These are phyloP conservation scores for Beauveria caledonica DNA, from an alignment of 2,329 filamentous ascomycete species.

Conservation along the genomic window DNA sequence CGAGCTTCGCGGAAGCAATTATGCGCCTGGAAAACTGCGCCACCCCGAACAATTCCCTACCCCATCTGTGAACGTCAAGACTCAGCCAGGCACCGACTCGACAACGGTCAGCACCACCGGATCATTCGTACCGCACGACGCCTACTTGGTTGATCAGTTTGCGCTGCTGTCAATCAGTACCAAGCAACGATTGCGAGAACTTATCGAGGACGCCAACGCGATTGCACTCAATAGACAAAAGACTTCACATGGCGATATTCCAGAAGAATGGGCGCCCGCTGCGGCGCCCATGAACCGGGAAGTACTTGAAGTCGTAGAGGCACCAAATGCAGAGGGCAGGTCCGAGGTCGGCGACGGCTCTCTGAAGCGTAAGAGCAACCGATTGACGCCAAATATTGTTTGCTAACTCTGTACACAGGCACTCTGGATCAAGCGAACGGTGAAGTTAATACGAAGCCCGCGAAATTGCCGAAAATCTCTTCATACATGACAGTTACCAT, in stretches of 20 bases:
- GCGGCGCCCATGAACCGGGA: conserved; percentile 46
- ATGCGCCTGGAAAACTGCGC: conserved; percentile 40
- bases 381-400: not conserved
- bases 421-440: conserved; percentile 27
- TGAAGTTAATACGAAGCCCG: conserved; percentile 34
- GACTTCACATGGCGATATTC: conserved; percentile 71
- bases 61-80: conserved; percentile 45
- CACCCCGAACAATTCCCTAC: conserved; percentile 40
- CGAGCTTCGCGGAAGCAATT: conserved; percentile 41
- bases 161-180: conserved; percentile 75
- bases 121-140: conserved; percentile 66
- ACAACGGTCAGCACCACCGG: conserved; percentile 55
- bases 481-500: conserved; percentile 46
- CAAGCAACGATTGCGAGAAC: conserved; percentile 65
- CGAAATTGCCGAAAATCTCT: conserved; percentile 40
- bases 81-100: conserved; percentile 52
- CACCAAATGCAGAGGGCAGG: conserved; percentile 14
- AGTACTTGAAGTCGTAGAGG: conserved; percentile 24
- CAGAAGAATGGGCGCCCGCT: conserved; percentile 66
- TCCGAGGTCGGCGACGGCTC: conserved; percentile 39
- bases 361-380: conserved; percentile 48
- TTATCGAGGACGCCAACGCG: conserved; percentile 69
- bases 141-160: conserved; percentile 72
- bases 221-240: conserved; percentile 64
- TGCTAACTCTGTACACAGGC: conserved; percentile 25